A percentile compares a stretch with the other conserved stretches of the same genome.
Conservation (phyloP, 805 yeast genomes). For the Schwanniomyces polymorphus region DNA sequence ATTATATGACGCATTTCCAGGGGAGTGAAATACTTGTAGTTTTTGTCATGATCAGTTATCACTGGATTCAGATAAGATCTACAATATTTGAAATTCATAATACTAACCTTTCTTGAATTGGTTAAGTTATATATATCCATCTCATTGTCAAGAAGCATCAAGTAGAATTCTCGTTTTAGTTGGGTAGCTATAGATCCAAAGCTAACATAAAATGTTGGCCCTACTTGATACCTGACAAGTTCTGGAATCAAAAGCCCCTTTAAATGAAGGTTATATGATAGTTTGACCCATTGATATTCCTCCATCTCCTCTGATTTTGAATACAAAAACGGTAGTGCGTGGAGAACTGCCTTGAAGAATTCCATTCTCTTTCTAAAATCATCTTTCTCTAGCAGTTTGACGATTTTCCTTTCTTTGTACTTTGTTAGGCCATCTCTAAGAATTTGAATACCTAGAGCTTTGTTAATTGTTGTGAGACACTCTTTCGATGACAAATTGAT, state of each 20-base stretch:
- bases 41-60: background rate
- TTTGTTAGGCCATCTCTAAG: background rate
- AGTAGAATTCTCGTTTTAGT: slow-evolving; percentile 13
- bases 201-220: slow-evolving; percentile 12
- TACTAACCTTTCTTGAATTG: background rate
- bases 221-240: slow-evolving; percentile 12
- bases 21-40: slow-evolving; percentile 8
- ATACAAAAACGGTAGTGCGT: slow-evolving; percentile 14
- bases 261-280: slow-evolving; percentile 12
- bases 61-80: background rate
- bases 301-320: slow-evolving; percentile 10
- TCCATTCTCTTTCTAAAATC: slow-evolving; percentile 3
- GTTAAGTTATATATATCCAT: slow-evolving; percentile 1
- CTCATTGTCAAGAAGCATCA: slow-evolving; percentile 6
- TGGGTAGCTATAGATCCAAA: slow-evolving; percentile 15
- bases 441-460: background rate
- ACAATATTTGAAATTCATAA: background rate
- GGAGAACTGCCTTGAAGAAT: slow-evolving; percentile 6
- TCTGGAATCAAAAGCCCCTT: slow-evolving; percentile 9
- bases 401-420: slow-evolving; percentile 1
- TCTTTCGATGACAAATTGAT: background rate
- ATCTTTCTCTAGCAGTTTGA: background rate
- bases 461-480: background rate
- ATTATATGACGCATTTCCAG: slow-evolving; percentile 10
- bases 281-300: slow-evolving; percentile 12